phyloP scores from a whole-genome alignment of 805 yeast species.

The Myxozyma lipomycoides region DNA sequence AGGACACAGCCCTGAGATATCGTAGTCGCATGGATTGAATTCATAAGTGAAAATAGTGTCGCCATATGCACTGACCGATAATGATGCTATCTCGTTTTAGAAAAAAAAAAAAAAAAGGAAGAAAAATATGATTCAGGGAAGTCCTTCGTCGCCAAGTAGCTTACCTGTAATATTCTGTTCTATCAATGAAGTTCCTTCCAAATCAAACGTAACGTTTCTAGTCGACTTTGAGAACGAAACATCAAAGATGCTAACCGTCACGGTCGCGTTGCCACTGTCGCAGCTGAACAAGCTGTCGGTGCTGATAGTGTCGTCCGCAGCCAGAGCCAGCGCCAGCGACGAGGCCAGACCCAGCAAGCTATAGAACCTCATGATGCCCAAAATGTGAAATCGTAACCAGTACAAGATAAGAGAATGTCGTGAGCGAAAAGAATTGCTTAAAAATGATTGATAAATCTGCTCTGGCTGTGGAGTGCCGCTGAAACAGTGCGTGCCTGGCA shows the following conservation, averaged over 20 bases:
- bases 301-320: conserved; percentile 19
- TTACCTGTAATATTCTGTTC: conserved; percentile 20
- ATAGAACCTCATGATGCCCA: conserved; percentile 2
- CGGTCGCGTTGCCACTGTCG: conserved; percentile 12
- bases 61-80: conserved; percentile 34
- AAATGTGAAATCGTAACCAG: no score
- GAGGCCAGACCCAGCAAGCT: not conserved
- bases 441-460: no score
- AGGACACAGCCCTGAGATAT: conserved; percentile 35
- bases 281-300: conserved; percentile 17
- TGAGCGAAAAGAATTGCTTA: not conserved
- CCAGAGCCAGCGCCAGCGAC: conserved; percentile 1
- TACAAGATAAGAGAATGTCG: no score
- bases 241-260: conserved; percentile 12
- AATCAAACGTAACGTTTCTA: conserved; percentile 21
- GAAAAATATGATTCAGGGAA: not conserved
- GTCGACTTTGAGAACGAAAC: conserved; percentile 17
- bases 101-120: no score
- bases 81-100: conserved; percentile 10
- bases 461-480: no score
- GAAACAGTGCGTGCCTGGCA: no score
- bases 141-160: not conserved
- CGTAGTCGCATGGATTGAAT: conserved; percentile 35
- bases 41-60: conserved; percentile 29
- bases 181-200: conserved; percentile 19